phyloP scores from a whole-genome alignment of 2,329 filamentous ascomycete species.

The Fusarium sp. region DNA sequence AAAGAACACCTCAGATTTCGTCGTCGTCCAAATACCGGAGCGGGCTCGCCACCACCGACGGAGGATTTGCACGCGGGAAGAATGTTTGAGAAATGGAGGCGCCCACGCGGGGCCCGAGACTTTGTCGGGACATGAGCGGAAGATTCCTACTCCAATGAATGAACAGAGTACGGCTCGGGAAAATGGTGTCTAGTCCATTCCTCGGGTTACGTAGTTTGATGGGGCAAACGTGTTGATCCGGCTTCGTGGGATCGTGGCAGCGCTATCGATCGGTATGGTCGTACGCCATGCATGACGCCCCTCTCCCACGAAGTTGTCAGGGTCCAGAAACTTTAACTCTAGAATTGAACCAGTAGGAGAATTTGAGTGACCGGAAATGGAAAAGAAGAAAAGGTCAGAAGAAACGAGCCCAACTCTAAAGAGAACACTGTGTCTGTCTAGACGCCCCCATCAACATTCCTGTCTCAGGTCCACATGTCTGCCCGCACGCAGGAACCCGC shows the following conservation, averaged over 20 bases:
- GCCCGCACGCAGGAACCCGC: not conserved
- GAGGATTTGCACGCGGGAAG: not conserved
- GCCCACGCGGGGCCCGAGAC: not conserved
- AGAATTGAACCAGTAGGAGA: not conserved
- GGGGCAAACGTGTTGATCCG: not conserved
- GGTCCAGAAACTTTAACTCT: not conserved
- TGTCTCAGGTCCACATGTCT: not conserved
- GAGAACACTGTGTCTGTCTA: no score
- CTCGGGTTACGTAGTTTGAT: not conserved
- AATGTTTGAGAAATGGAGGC: not conserved
- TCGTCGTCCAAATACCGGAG: constrained; percentile 7
- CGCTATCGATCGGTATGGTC: not conserved
- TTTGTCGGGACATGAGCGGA: not conserved
- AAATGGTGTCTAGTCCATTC: not conserved
- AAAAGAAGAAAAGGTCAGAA: not conserved
- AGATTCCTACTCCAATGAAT: not conserved
- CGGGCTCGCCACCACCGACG: constrained; percentile 9
- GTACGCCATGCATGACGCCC: not conserved
- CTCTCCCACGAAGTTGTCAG: not conserved
- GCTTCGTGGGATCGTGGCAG: not conserved
- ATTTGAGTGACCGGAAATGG: not conserved
- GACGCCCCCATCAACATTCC: not conserved
- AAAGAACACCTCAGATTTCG: constrained; percentile 1
- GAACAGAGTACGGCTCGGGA: not conserved
- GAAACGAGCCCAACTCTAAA: no score